Percentiles rank a stretch among this genome's conserved stretches.
phyloP scores from a whole-genome alignment of 306 rosid species.

The Castanea crenata region DNA sequence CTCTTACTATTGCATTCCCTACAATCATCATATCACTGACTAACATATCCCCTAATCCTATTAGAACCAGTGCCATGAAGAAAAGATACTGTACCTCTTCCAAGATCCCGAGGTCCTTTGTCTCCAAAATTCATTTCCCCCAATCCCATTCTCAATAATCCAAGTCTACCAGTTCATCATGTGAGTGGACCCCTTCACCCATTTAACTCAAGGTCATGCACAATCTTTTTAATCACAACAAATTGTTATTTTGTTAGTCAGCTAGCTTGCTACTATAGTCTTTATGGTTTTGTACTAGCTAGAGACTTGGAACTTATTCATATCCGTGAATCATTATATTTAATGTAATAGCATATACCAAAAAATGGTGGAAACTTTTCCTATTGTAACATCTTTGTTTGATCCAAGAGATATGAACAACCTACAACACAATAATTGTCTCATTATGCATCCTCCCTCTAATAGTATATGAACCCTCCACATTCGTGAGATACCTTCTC shows the following conservation, averaged over 20 bases:
- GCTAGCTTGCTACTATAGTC: too few species aligned
- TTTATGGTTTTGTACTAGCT: too few species aligned
- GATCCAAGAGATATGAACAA: slow-evolving; percentile 27
- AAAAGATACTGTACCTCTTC: background rate
- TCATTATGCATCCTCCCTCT: too few species aligned
- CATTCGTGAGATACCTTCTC: too few species aligned
- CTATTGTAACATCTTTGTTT: slow-evolving; percentile 4
- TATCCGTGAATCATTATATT: background rate
- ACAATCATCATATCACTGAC: slow-evolving; percentile 30
- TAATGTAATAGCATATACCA: background rate
- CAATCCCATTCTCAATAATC: too few species aligned
- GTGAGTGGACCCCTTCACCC: background rate
- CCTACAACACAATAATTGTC: background rate
- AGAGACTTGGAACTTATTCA: background rate
- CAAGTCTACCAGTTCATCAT: too few species aligned
- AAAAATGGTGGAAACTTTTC: slow-evolving; percentile 9
- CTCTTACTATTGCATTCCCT: slow-evolving; percentile 11
- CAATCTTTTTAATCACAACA: background rate
- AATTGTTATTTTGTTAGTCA: background rate
- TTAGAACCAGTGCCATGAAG: slow-evolving; percentile 10
- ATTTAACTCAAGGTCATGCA: background rate
- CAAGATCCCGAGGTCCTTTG: background rate
- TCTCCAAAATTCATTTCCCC: background rate
- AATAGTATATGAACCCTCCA: too few species aligned
- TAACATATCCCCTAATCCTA: slow-evolving; percentile 1